Evolutionary conservation across 2,329 filamentous ascomycete species (phyloP).

Genomic region (Cryphonectria carpinicola): DNA sequence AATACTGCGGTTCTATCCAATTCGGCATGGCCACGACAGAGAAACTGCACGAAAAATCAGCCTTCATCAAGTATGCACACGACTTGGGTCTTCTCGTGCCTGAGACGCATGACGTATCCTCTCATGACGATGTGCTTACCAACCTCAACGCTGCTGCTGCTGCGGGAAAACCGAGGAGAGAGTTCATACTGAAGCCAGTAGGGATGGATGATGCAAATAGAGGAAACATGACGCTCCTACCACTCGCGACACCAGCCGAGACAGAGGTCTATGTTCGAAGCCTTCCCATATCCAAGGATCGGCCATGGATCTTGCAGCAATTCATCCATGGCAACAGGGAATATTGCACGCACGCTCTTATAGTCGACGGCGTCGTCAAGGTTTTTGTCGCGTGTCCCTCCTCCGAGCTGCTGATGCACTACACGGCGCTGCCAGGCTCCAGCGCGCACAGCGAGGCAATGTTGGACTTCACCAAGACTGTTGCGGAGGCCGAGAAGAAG

Average conservation of each 20-base stretch:
- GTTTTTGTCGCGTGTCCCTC: conserved; percentile 71
- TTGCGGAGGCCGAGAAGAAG: conserved; percentile 52
- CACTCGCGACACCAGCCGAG: conserved; percentile 52
- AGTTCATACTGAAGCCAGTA: conserved; percentile 70
- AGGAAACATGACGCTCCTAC: conserved; percentile 67
- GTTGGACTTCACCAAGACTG: conserved; percentile 65
- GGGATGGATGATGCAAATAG: conserved; percentile 64
- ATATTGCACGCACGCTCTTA: conserved; percentile 72
- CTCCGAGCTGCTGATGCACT: conserved; percentile 67
- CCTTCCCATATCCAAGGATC: conserved; percentile 56
- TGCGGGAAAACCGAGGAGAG: conserved; percentile 35
- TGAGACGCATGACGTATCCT: conserved; percentile 57
- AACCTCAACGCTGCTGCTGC: conserved; percentile 48
- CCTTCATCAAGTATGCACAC: conserved; percentile 63
- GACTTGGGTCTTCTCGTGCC: conserved; percentile 59
- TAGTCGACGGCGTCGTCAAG: conserved; percentile 66
- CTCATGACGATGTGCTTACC: conserved; percentile 53
- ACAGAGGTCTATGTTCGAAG: conserved; percentile 59
- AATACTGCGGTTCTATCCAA: conserved; percentile 60
- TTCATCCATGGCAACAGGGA: conserved; percentile 64
- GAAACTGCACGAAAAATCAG: conserved; percentile 65
- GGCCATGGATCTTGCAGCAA: conserved; percentile 71
- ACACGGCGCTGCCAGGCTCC: conserved; percentile 58
- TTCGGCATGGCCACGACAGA: conserved; percentile 60
- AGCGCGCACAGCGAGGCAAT: conserved; percentile 62